Evolutionary conservation across 2,329 filamentous ascomycete genomes (phyloP).

Genomic region (Pestalotiopsis sp.): DNA sequence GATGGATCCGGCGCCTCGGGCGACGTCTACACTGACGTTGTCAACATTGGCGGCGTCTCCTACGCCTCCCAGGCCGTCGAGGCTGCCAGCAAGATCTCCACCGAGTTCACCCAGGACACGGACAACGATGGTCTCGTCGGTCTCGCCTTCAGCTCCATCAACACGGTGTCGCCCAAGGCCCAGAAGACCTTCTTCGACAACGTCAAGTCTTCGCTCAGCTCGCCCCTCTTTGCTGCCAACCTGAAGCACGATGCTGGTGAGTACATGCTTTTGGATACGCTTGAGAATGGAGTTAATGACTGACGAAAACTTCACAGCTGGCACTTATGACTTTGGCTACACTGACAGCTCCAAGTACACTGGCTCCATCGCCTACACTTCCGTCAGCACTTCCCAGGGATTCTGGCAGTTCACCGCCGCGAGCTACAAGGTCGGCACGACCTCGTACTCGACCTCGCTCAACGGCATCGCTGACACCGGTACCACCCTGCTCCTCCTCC

Average conservation of each 20-base stretch:
- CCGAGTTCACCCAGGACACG: conserved; percentile 21
- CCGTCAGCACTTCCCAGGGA: conserved; percentile 55
- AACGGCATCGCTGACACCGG: conserved; percentile 27
- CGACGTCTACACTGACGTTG: conserved; percentile 21
- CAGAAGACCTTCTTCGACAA: conserved; percentile 21
- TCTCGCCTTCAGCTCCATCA: conserved; percentile 19
- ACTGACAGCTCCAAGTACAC: conserved; percentile 58
- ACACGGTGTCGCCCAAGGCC: conserved; percentile 13
- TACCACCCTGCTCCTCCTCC: conserved; percentile 28
- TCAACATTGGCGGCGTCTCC: conserved; percentile 17
- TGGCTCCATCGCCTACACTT: conserved; percentile 56
- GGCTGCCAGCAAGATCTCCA: conserved; percentile 15
- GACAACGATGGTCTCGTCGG: conserved; percentile 21
- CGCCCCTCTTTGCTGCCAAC: conserved; percentile 22
- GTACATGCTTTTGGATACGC: neutral
- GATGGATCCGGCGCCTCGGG: conserved; percentile 23
- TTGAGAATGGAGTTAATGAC: neutral
- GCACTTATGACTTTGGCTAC: conserved; percentile 39
- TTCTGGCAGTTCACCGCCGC: conserved; percentile 61
- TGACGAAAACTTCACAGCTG: conserved; percentile 21
- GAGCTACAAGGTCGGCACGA: conserved; percentile 20
- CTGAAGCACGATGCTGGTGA: conserved; percentile 15
- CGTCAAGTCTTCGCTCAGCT: conserved; percentile 13
- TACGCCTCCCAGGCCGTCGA: conserved; percentile 18
- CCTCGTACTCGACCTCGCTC: conserved; percentile 13